Percentiles rank a stretch among this genome's conserved stretches.
These are phyloP conservation scores for Syzygium jambos DNA, from an alignment of 345 rosid genomes.

Conservation along the genomic window DNA sequence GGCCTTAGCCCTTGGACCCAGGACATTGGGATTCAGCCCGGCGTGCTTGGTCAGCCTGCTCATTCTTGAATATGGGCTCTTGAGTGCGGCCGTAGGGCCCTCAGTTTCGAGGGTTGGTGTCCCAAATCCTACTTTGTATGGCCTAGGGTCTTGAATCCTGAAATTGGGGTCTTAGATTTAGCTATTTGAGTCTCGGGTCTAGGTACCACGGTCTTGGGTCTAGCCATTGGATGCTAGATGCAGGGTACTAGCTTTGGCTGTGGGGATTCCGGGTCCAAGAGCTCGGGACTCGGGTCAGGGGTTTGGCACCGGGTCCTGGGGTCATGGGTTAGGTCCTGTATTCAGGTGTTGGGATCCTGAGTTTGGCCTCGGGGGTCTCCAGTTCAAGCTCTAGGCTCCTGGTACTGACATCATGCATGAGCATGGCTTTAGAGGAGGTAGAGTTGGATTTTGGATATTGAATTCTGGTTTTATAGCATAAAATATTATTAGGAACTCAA, in stretches of 20 bases:
- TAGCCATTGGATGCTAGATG: neutral
- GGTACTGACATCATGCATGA: neutral
- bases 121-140: neutral
- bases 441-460: neutral
- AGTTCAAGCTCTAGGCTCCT: neutral
- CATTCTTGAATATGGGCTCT: neutral
- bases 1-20: neutral
- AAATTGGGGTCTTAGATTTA: neutral
- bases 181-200: neutral
- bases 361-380: neutral
- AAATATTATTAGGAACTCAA: neutral
- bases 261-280: neutral
- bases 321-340: neutral
- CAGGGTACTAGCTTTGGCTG: neutral
- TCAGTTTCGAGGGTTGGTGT: neutral
- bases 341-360: neutral
- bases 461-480: neutral
- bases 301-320: neutral
- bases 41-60: neutral
- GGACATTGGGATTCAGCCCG: neutral
- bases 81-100: neutral
- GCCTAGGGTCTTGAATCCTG: neutral
- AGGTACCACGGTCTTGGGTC: neutral
- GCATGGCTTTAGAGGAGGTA: neutral
- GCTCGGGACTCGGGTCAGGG: neutral